Conservation (phyloP, 352 stramenopile species). For the Phytophthora pinifolia region DNA sequence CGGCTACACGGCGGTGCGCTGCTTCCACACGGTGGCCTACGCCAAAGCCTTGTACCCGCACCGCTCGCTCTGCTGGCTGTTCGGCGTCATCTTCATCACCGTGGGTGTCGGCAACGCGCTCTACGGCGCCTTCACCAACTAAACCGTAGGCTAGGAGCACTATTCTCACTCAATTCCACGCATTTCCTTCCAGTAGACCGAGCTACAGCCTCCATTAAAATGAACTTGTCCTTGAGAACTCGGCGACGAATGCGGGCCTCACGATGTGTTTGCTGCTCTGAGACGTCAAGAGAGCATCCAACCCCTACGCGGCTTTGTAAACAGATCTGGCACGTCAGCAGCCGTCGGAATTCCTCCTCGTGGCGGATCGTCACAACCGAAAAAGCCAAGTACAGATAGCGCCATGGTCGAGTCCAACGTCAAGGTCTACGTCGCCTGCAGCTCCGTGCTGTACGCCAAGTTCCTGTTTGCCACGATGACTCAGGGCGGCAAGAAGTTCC, state of each 20-base stretch:
- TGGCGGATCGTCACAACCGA: not conserved
- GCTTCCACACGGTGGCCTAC: slow-evolving; percentile 50
- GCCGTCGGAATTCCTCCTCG: slow-evolving; percentile 1
- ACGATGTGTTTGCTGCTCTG: slow-evolving; percentile 1
- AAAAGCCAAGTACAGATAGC: not conserved
- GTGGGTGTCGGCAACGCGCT: slow-evolving; percentile 33
- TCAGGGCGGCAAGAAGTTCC: slow-evolving; percentile 57
- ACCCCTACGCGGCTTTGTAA: slow-evolving; percentile 2
- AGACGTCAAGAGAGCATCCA: not conserved
- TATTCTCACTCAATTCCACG: slow-evolving; percentile 10
- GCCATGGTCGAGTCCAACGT: slow-evolving; percentile 28
- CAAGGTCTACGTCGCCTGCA: slow-evolving; percentile 63
- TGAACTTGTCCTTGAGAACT: too few species aligned
- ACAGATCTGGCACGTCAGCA: not conserved
- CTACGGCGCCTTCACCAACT: slow-evolving; percentile 32
- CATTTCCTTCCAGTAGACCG: slow-evolving; percentile 5
- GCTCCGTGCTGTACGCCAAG: slow-evolving; percentile 68
- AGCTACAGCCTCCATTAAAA: too few species aligned
- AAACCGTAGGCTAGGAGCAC: slow-evolving; percentile 13
- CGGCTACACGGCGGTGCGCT: slow-evolving; percentile 44
- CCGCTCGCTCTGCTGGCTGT: slow-evolving; percentile 41
- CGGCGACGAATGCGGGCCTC: too few species aligned
- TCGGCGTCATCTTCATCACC: slow-evolving; percentile 42
- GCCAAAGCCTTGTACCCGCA: slow-evolving; percentile 49
- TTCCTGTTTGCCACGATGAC: slow-evolving; percentile 49